Evolutionary conservation across 345 rosid genomes (phyloP).

Genomic region (Nephelium lappaceum): DNA sequence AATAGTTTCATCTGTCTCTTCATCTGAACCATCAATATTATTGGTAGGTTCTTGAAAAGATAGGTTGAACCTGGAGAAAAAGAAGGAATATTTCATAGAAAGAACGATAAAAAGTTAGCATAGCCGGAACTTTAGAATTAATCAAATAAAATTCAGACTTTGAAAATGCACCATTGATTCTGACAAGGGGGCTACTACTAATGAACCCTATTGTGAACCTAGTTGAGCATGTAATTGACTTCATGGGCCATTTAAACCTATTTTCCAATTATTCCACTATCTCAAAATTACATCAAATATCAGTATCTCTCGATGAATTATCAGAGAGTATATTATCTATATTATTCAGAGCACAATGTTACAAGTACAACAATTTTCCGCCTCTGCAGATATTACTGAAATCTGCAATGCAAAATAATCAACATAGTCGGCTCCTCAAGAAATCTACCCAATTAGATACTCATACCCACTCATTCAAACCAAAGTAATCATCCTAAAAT

Average conservation of each 20-base stretch:
- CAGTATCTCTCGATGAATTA: background rate
- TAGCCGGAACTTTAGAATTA: constrained; percentile 5
- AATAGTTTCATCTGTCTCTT: constrained; percentile 51
- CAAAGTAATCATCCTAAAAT: background rate
- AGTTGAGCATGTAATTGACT: background rate
- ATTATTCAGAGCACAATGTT: no score
- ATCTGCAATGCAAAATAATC: background rate
- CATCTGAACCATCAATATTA: constrained; percentile 45
- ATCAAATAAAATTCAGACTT: background rate
- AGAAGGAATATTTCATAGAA: constrained; percentile 7
- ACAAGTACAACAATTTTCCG: background rate
- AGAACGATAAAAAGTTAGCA: background rate
- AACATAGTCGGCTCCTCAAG: background rate
- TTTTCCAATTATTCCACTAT: background rate
- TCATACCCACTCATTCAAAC: background rate
- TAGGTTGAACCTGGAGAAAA: constrained; percentile 61
- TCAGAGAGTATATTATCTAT: no score
- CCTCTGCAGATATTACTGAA: background rate
- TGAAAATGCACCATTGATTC: background rate
- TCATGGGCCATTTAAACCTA: background rate
- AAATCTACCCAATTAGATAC: background rate
- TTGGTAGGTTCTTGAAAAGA: constrained; percentile 50
- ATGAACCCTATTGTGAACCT: background rate
- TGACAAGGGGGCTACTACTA: background rate
- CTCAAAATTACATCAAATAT: background rate